phyloP scores from a whole-genome alignment of 306 rosid genomes.

The Prunus dulcis region DNA sequence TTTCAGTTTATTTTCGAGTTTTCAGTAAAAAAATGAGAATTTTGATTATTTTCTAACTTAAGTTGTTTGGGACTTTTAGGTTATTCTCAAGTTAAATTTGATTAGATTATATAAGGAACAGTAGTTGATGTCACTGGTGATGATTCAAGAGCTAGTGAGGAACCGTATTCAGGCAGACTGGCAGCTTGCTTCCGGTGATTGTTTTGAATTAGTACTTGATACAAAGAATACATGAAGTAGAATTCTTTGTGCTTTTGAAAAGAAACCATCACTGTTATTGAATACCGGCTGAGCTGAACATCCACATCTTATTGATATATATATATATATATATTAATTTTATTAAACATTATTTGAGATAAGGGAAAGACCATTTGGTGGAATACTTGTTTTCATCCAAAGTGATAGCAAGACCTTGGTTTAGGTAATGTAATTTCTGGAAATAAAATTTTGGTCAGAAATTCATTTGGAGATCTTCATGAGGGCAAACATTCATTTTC shows the following conservation, averaged over 20 bases:
- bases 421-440: neutral
- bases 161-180: neutral
- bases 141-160: neutral
- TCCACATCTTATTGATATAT: neutral
- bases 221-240: neutral
- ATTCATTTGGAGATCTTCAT: neutral
- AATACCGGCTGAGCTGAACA: neutral
- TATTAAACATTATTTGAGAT: neutral
- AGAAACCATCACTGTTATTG: neutral
- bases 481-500: neutral
- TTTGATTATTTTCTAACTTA: neutral
- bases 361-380: neutral
- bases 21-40: neutral
- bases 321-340: no score
- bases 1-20: neutral
- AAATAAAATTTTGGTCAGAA: neutral
- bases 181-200: neutral
- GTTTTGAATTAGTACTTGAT: neutral
- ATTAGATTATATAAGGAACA: neutral
- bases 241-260: neutral
- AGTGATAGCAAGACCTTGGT: neutral
- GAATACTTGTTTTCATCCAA: neutral
- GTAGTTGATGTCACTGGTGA: neutral
- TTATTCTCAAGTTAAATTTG: neutral
- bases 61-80: neutral